A percentile compares a stretch with the other conserved stretches of the same genome.
phyloP scores from a whole-genome alignment of 1,284 basidiomycete genomes.

The Quambalaria eucalypti region DNA sequence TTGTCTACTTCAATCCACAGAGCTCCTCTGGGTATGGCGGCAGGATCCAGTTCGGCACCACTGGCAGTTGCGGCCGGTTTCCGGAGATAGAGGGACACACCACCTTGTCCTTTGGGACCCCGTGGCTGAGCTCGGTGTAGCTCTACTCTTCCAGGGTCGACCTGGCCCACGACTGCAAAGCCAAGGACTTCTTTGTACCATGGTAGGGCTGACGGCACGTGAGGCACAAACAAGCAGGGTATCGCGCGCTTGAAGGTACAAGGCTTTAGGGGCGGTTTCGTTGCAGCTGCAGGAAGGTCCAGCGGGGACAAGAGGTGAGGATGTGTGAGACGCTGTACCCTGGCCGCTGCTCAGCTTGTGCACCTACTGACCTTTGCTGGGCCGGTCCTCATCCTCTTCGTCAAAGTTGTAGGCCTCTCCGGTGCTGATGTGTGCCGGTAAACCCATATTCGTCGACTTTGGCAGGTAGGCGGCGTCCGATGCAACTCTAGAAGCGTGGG shows the following conservation, averaged over 20 bases:
- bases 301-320: too few species aligned
- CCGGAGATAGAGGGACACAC: slow-evolving; percentile 2
- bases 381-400: neutral
- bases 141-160: neutral
- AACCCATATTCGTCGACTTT: neutral
- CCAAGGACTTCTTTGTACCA: slow-evolving; percentile 9
- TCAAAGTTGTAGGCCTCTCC: neutral
- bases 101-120: neutral
- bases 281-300: too few species aligned
- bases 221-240: neutral
- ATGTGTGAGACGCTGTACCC: too few species aligned
- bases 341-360: too few species aligned
- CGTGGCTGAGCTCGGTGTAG: neutral
- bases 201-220: neutral
- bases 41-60: neutral
- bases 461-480: neutral
- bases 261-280: neutral
- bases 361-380: too few species aligned
- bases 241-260: slow-evolving; percentile 1
- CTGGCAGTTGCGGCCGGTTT: neutral
- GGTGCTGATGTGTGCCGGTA: neutral
- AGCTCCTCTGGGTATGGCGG: neutral
- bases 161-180: slow-evolving; percentile 3
- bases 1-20: slow-evolving; percentile 3
- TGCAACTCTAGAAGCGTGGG: neutral